Base-by-base conservation (phyloP, 352 stramenopile genomes). In the Phytophthora crassamura region DNA sequence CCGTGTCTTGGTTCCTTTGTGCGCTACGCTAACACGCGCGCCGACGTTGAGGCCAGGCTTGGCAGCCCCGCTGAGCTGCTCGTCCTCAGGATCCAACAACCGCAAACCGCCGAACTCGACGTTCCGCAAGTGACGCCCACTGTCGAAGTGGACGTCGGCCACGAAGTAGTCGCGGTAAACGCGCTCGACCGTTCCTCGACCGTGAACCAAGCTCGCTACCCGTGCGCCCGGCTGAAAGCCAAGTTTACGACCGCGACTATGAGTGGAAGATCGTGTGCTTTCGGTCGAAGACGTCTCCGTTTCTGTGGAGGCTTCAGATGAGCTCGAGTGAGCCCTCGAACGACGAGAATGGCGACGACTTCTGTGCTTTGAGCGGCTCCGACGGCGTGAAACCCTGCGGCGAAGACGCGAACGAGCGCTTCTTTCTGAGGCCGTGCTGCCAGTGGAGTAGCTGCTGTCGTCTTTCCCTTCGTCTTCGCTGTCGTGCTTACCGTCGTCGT, bases 91-190 rank as follows among this genome's bases (percentile, higher is more conserved):
- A 51, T 62, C 20, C 0, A 74, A 54, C 7, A 74, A 25, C 20
- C 60, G 62, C 16, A 93, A 64, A 20, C 73, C 68, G 16, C 66
- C 69, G 20, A 94, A 51, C 15, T 81, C 80, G 18, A 94, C 70
- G 64, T 94, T 94, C 55, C 82, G 80, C 7, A 72, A 38, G 25
- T 67, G 77, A 7, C 69, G 66, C 7, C 85, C 83, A 10, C 50
- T 88, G 56, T 94, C 82, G 55, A 89, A 90, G 46, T 87, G 81
- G 0, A 92, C 72, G 28, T 91, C 82, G 0, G 75, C 82, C 5
- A 92, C 83, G 50, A 89, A 88, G 30, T 87, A 94, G 58, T 86
- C 77, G 11, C 65, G 63, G 41, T 91, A 88, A 7, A 91, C 25
- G 6, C 83, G 82, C 32, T 90, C 67, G 56, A 94, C 55, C 15